phyloP scores from a whole-genome alignment of 805 yeast genomes.

The Hanseniaspora hatyaiensis region DNA sequence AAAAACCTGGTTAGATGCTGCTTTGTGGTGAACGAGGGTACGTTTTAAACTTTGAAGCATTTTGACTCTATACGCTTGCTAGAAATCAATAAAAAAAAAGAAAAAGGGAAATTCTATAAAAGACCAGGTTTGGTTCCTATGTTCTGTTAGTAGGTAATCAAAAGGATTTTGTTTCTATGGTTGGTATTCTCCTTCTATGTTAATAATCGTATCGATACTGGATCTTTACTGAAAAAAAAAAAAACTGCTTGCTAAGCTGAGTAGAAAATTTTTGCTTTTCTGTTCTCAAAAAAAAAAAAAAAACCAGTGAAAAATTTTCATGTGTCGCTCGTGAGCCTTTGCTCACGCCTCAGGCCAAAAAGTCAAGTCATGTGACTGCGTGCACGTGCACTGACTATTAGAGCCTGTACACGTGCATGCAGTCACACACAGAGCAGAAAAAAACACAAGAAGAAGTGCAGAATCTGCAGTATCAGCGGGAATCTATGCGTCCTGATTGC shows the following conservation, averaged over 20 bases:
- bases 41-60: not conserved
- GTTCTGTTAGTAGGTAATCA: not conserved
- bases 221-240: no score
- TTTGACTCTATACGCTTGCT: not conserved
- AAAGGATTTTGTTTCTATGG: not conserved
- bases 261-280: not conserved
- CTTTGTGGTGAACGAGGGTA: not conserved
- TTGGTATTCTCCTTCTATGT: not conserved
- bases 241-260: not conserved
- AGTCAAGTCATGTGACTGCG: no score
- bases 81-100: not conserved
- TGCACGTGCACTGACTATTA: no score
- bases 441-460: no score
- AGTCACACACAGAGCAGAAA: no score
- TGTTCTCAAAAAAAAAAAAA: no score
- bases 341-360: no score
- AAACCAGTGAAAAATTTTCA: no score
- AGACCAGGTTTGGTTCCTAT: not conserved
- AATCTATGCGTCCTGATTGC: no score
- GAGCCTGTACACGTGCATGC: no score
- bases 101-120: not conserved
- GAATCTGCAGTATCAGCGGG: no score
- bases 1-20: not conserved
- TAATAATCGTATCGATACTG: not conserved
- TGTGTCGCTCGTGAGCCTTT: no score